A percentile compares a stretch with the other conserved stretches of the same genome.
Conservation (phyloP, 352 stramenopile genomes). For the Saprolegnia parasitica region DNA sequence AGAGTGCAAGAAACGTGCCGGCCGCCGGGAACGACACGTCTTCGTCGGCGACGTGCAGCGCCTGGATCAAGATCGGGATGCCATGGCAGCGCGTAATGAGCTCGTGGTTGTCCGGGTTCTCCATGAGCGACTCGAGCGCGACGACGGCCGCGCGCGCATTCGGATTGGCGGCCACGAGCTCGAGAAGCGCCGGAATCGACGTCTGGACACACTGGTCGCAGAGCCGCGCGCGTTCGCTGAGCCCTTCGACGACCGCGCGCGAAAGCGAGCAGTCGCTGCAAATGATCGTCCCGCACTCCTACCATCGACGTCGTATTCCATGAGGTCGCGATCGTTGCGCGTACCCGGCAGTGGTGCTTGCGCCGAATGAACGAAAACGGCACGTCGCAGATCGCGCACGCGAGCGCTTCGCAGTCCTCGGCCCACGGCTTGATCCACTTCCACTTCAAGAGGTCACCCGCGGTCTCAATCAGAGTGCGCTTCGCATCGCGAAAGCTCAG, state of each 20-base stretch:
- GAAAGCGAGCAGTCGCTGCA: constrained; percentile 26
- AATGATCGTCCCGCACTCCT: constrained; percentile 28
- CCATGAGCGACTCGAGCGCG: constrained; percentile 29
- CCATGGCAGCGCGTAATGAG: constrained; percentile 27
- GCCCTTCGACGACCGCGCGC: constrained; percentile 23
- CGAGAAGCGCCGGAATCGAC: constrained; percentile 27
- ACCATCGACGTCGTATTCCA: too few species aligned
- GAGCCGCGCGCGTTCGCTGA: constrained; percentile 18
- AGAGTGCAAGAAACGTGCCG: constrained; percentile 21
- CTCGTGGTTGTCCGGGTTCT: constrained; percentile 27
- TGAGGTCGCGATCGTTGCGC: not conserved
- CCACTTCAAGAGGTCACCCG: constrained; percentile 28
- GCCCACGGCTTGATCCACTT: constrained; percentile 31
- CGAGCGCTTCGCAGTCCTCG: constrained; percentile 21
- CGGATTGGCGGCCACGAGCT: constrained; percentile 9
- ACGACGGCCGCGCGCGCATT: constrained; percentile 6
- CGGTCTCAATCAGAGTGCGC: constrained; percentile 16
- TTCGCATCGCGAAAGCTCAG: constrained; percentile 33
- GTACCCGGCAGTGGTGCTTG: constrained; percentile 29
- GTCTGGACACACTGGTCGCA: constrained; percentile 29
- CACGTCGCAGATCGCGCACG: constrained; percentile 21
- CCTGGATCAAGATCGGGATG: constrained; percentile 23
- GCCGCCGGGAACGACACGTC: constrained; percentile 27
- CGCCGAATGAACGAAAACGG: constrained; percentile 28
- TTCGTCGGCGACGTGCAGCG: constrained; percentile 25